Conservation (phyloP, 805 yeast species). For the Kodamaea laetipori region DNA sequence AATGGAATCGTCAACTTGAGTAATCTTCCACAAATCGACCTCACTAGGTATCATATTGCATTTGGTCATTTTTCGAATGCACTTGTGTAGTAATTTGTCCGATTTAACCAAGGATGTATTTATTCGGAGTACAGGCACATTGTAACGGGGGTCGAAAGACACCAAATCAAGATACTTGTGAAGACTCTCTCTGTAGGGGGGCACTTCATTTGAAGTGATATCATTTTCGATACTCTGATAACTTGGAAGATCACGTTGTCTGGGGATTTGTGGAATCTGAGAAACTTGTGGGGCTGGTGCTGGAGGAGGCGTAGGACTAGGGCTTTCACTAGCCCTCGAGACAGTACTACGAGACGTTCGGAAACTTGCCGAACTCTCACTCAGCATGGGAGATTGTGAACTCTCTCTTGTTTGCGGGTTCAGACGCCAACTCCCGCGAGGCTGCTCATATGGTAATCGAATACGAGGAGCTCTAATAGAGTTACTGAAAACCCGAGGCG, state of each 20-base stretch:
- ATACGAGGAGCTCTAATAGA: slow-evolving; percentile 6
- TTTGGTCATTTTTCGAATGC: slow-evolving; percentile 21
- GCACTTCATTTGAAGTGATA: slow-evolving; percentile 11
- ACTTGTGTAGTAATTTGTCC: slow-evolving; percentile 19
- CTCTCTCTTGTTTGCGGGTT: neutral
- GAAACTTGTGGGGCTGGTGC: too few species aligned
- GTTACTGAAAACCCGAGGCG: slow-evolving; percentile 5
- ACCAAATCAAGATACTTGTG: slow-evolving; percentile 24
- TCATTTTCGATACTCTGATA: neutral
- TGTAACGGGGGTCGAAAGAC: slow-evolving; percentile 27
- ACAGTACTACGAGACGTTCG: slow-evolving; percentile 5
- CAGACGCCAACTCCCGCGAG: neutral
- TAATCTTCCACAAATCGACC: slow-evolving; percentile 23
- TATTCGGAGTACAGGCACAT: slow-evolving; percentile 24
- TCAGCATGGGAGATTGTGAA: neutral
- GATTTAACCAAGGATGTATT: slow-evolving; percentile 23
- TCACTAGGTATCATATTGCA: slow-evolving; percentile 21
- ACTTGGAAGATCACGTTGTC: neutral
- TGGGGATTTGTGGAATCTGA: too few species aligned
- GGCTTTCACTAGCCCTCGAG: neutral
- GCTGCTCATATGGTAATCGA: slow-evolving; percentile 2
- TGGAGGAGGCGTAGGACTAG: too few species aligned
- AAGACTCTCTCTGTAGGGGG: slow-evolving; percentile 25
- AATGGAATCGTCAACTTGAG: slow-evolving; percentile 26
- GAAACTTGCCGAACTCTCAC: neutral